These are phyloP conservation scores for Saturnispora diversa DNA, from an alignment of 805 yeast species.

Conservation along the genomic window DNA sequence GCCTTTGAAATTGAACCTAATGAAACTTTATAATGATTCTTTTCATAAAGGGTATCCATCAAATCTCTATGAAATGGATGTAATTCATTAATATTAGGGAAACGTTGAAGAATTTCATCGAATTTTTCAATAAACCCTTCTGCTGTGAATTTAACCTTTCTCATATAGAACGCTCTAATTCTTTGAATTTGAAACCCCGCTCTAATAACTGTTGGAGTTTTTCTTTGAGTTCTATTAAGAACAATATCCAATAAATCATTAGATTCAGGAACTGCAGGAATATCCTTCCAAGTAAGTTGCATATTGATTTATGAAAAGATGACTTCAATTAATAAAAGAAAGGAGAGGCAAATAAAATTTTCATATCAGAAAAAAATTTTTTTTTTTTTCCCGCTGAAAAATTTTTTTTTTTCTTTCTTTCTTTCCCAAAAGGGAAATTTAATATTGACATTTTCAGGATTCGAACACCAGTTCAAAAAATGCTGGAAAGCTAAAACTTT, in stretches of 20 bases:
- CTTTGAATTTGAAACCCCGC: constrained; percentile 95
- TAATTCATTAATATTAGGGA: constrained; percentile 94
- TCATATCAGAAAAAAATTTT: background rate
- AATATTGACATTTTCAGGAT: background rate
- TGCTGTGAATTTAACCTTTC: constrained; percentile 93
- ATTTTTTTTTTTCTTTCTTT: background rate
- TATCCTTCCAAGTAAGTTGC: constrained; percentile 99
- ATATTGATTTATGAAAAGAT: constrained; percentile 32
- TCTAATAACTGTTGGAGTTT: constrained; percentile 97
- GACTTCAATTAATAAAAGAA: background rate
- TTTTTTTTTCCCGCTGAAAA: background rate
- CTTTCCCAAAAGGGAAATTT: constrained; percentile 4
- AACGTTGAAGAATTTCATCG: constrained; percentile 73
- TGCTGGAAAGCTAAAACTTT: too few relatives aligned
- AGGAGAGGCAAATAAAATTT: background rate
- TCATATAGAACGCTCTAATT: constrained; percentile 94
- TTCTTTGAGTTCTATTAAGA: constrained; percentile 94
- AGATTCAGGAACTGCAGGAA: constrained; percentile 87
- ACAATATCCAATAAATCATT: constrained; percentile 94
- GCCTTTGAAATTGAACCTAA: constrained; percentile 93
- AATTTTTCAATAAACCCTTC: constrained; percentile 95
- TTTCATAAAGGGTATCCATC: constrained; percentile 95
- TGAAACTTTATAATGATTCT: constrained; percentile 95
- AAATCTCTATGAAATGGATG: constrained; percentile 98
- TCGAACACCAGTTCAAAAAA: background rate